These are phyloP conservation scores for Colletotrichum sublineola DNA, from an alignment of 2,329 filamentous ascomycete species.

Conservation along the genomic window DNA sequence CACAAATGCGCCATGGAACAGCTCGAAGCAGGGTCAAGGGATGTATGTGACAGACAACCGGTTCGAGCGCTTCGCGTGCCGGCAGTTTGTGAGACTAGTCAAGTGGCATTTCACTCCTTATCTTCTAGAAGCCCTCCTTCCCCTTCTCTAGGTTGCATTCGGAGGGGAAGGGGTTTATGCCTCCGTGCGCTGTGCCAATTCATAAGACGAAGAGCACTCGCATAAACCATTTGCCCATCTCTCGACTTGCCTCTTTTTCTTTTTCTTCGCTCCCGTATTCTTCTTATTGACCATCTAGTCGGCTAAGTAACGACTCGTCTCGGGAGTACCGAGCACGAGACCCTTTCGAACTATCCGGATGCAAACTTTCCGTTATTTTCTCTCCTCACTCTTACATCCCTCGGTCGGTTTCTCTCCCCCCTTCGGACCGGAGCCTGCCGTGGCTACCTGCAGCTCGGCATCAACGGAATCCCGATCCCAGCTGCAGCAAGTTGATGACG, in stretches of 20 bases:
- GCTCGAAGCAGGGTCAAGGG: constrained; percentile 15
- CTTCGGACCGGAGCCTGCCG: constrained; percentile 10
- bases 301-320: not conserved
- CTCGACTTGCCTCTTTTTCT: not conserved
- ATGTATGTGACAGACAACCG: constrained; percentile 8
- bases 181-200: constrained; percentile 9
- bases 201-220: constrained; percentile 27
- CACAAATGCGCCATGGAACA: constrained; percentile 8
- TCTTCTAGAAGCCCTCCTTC: constrained; percentile 22
- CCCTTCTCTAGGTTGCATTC: not conserved
- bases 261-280: not conserved
- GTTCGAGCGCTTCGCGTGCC: constrained; percentile 24
- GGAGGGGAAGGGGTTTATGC: not conserved
- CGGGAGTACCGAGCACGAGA: not conserved
- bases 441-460: constrained; percentile 18
- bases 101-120: constrained; percentile 2
- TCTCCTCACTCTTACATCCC: not conserved
- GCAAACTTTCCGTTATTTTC: not conserved
- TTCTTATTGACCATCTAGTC: not conserved
- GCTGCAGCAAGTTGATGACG: constrained; percentile 27
- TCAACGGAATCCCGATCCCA: constrained; percentile 13
- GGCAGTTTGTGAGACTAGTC: constrained; percentile 4
- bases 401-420: not conserved
- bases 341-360: not conserved
- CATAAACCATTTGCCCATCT: constrained; percentile 13